phyloP scores from a whole-genome alignment of 2,329 filamentous ascomycete species.

The Aspergillus sp. region DNA sequence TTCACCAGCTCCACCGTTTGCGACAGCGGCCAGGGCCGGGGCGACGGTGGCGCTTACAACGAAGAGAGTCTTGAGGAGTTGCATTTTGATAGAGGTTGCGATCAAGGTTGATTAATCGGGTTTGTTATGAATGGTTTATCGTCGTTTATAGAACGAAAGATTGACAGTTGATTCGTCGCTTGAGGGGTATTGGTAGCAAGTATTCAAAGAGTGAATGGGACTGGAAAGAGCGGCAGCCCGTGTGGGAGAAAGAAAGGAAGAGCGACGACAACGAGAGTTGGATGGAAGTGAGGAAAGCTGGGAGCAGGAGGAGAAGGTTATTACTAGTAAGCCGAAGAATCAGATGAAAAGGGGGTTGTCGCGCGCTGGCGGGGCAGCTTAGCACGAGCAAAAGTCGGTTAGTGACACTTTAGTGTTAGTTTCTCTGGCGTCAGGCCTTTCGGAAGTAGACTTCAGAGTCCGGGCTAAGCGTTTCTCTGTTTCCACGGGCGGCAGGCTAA shows the following conservation, averaged over 20 bases:
- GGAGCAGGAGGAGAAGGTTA: background rate
- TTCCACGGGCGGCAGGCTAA: background rate
- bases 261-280: slow-evolving; percentile 11
- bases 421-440: too few species aligned
- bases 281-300: background rate
- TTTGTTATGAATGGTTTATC: background rate
- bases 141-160: background rate
- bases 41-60: slow-evolving; percentile 28
- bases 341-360: slow-evolving; percentile 1
- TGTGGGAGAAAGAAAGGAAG: slow-evolving; percentile 25
- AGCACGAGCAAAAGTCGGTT: background rate
- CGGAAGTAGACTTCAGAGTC: background rate
- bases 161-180: slow-evolving; percentile 3
- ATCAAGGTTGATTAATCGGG: background rate
- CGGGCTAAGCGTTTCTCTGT: background rate
- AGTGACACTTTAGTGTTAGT: background rate
- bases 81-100: slow-evolving; percentile 25
- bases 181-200: background rate
- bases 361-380: background rate
- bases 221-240: slow-evolving; percentile 37
- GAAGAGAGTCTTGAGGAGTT: slow-evolving; percentile 35
- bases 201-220: slow-evolving; percentile 32
- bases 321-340: background rate
- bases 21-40: slow-evolving; percentile 27
- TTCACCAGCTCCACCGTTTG: slow-evolving; percentile 9